Evolutionary conservation across 305 asterid genomes (phyloP).

Genomic region (Solanum hybrid): DNA sequence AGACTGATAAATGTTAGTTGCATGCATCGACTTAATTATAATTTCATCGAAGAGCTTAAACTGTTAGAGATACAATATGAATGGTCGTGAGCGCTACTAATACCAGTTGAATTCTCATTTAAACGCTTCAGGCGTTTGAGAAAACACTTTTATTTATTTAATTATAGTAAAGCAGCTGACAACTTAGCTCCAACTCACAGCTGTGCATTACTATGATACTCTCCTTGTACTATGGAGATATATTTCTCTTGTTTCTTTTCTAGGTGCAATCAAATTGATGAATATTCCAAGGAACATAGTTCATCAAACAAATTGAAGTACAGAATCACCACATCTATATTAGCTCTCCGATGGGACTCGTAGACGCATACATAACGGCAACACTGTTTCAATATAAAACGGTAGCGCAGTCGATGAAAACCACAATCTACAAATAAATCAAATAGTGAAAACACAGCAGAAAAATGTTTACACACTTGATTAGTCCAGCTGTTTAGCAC

Average conservation of each 20-base stretch:
- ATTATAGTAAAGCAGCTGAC: not conserved
- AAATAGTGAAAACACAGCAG: not conserved
- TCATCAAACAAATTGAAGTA: not conserved
- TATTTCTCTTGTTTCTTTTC: not conserved
- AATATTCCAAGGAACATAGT: not conserved
- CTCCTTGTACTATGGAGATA: not conserved
- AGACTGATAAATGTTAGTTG: not conserved
- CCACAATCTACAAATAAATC: constrained; percentile 18
- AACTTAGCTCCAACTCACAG: not conserved
- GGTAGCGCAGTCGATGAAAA: not conserved
- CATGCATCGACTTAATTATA: not conserved
- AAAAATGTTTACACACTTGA: not conserved
- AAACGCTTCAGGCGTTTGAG: not conserved
- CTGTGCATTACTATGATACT: not conserved
- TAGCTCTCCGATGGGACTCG: not conserved
- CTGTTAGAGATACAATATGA: not conserved
- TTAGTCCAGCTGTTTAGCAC: not conserved
- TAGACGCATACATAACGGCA: not conserved
- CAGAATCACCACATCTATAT: not conserved
- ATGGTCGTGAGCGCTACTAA: not conserved
- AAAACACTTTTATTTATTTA: not conserved
- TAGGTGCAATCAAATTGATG: not conserved
- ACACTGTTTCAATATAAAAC: not conserved
- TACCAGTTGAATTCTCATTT: not conserved
- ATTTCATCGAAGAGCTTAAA: not conserved